Conservation (phyloP, 805 yeast genomes). For the Candida silvatica region DNA sequence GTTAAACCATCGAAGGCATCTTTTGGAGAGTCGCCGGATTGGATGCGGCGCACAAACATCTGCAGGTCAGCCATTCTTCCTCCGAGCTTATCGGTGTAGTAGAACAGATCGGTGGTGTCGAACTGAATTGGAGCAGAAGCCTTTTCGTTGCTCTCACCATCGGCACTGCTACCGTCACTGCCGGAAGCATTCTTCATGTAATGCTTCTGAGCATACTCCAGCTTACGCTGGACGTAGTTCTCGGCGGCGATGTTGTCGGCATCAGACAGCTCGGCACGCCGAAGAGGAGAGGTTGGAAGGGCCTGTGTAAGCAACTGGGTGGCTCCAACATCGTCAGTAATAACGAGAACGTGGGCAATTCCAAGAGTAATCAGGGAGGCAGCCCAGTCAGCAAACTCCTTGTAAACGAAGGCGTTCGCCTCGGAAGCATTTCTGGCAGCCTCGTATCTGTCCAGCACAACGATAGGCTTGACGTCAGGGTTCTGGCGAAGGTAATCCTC, state of each 20-base stretch:
- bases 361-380: conserved; percentile 67
- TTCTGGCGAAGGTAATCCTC: conserved; percentile 80
- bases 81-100: conserved; percentile 68
- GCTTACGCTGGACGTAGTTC: conserved; percentile 55
- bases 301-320: conserved; percentile 59
- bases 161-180: conserved; percentile 16
- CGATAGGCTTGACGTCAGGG: conserved; percentile 78
- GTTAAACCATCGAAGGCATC: conserved; percentile 77
- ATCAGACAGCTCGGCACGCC: conserved; percentile 66
- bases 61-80: conserved; percentile 94
- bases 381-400: conserved; percentile 84
- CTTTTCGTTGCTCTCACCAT: conserved; percentile 15
- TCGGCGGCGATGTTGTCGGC: conserved; percentile 68
- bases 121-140: conserved; percentile 15
- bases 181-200: no score
- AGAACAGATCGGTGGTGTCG: conserved; percentile 33
- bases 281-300: conserved; percentile 82
- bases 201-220: conserved; percentile 15
- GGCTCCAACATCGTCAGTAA: conserved; percentile 80
- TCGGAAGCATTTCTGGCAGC: conserved; percentile 45
- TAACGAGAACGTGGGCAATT: conserved; percentile 80
- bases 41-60: conserved; percentile 78
- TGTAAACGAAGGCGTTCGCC: conserved; percentile 57
- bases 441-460: conserved; percentile 70
- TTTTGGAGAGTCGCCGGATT: conserved; percentile 76